Base-by-base conservation (phyloP, 179 eudicot genomes). In the Carnegiea gigantea region DNA sequence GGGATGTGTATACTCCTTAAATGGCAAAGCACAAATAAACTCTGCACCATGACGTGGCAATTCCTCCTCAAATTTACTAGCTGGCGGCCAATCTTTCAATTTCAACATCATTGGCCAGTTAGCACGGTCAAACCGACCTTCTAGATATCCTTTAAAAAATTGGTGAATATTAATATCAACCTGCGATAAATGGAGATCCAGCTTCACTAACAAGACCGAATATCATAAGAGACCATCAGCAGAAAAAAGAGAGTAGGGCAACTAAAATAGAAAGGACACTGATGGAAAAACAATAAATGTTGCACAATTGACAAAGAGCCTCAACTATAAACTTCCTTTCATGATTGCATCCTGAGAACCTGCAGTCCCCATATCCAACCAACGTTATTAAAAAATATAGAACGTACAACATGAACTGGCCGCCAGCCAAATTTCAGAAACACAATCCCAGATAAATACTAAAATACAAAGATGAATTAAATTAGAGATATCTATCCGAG, bases 61-160 rank as follows among this genome's bases (percentile, higher is more conserved):
- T 8, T 82, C 89, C 83, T 89, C 78, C 75, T 92, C 89, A 83
- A 93, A 93, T 76, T 80, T 79, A 36, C 77, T 86, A 54, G 90
- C 87, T n/a, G 90, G 89, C 11, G 97, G 97, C 95, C 97, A 93
- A 82, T 93, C 93, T 75, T 93, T 92, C 81, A 93, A 79, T 77
- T 93, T 93, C 26, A 90, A 84, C 76, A 92, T 83, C 30, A 84
- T 76, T 67, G 93, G 97, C 93, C 95, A 92, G 13, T 1, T 24
- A 2, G 6, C 0, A 0, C 6, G 2, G 72, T 86, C 85, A 75
- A 24, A 71, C 9, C 80, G 26, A 23, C 87, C 89, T 5, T 78
- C 76, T 15, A 77, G 7, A 74, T 90, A 93, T 2, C 89, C 90
- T 4, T 60, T 80, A 73, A 93, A 93, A 70, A 93, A 93, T 43